phyloP scores from a whole-genome alignment of 2,329 filamentous ascomycete genomes.

The Mycosphaerella sp. region DNA sequence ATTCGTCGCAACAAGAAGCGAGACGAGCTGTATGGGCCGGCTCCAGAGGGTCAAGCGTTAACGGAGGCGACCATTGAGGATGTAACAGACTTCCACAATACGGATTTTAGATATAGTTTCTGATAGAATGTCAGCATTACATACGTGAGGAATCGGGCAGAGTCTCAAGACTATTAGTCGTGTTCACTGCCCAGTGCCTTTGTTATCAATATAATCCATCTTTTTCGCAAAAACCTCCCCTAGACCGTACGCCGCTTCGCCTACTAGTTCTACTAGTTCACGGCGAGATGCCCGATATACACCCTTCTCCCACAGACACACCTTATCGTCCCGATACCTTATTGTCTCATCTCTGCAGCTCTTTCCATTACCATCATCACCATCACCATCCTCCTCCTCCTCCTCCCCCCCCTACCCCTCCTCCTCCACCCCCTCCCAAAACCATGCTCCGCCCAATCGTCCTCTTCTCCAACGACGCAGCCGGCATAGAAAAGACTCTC shows the following conservation, averaged over 20 bases:
- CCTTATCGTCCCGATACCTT: neutral
- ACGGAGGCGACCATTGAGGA: slow-evolving; percentile 30
- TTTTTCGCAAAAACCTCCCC: too few species aligned
- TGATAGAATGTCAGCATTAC: slow-evolving; percentile 4
- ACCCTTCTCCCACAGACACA: neutral
- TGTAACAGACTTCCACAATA: slow-evolving; percentile 38
- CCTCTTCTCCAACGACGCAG: slow-evolving; percentile 35
- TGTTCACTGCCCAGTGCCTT: too few species aligned
- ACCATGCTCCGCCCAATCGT: slow-evolving; percentile 17
- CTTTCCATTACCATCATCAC: neutral
- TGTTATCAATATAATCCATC: too few species aligned
- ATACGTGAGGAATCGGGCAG: too few species aligned
- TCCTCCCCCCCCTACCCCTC: neutral
- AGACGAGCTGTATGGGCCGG: slow-evolving; percentile 28
- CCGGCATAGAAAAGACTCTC: slow-evolving; percentile 56
- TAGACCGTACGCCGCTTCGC: too few species aligned
- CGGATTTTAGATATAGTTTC: slow-evolving; percentile 26
- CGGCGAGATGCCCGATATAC: neutral
- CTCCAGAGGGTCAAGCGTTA: slow-evolving; percentile 16
- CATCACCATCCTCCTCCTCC: neutral
- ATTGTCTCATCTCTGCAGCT: slow-evolving; percentile 1
- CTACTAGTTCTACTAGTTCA: too few species aligned
- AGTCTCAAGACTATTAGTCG: too few species aligned
- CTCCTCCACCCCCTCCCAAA: neutral
- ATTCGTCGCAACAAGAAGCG: slow-evolving; percentile 38